phyloP scores from a whole-genome alignment of 352 stramenopile species.

The Pythium oligandrum region DNA sequence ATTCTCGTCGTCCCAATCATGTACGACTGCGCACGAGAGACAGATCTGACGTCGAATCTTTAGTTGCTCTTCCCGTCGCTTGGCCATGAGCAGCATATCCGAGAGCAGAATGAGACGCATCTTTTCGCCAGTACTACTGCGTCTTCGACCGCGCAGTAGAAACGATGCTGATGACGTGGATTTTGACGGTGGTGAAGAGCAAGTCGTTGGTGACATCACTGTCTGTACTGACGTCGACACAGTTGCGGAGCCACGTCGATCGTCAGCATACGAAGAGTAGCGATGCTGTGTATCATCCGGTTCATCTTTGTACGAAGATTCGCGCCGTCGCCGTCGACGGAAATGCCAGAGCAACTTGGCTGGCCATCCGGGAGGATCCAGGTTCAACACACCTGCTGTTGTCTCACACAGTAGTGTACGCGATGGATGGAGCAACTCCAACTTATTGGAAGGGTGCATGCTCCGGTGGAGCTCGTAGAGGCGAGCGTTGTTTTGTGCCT shows the following conservation, averaged over 20 bases:
- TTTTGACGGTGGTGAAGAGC: no score
- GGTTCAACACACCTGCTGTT: slow-evolving; percentile 25
- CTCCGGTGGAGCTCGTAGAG: slow-evolving; percentile 37
- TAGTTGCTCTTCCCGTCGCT: slow-evolving; percentile 36
- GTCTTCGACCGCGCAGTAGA: slow-evolving; percentile 10
- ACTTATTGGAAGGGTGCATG: slow-evolving; percentile 27
- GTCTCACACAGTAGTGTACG: slow-evolving; percentile 42
- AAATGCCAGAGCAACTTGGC: slow-evolving; percentile 19
- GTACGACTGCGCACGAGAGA: slow-evolving; percentile 41
- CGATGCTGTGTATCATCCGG: not conserved
- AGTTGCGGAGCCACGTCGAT: slow-evolving; percentile 16
- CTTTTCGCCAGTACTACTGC: slow-evolving; percentile 27
- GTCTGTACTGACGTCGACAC: not conserved
- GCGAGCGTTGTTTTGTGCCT: slow-evolving; percentile 55
- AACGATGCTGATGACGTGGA: slow-evolving; percentile 1
- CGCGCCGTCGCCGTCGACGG: slow-evolving; percentile 5
- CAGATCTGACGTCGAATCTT: slow-evolving; percentile 58
- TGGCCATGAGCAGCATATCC: slow-evolving; percentile 60
- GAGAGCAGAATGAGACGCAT: slow-evolving; percentile 56
- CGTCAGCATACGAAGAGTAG: slow-evolving; percentile 11
- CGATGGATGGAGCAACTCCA: slow-evolving; percentile 45
- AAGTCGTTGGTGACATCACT: no score
- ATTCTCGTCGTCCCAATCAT: no score
- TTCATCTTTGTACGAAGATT: no score
- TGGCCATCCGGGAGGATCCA: slow-evolving; percentile 23